A percentile compares a stretch with the other conserved stretches of the same genome.
These are phyloP conservation scores for Abelmoschus esculentus DNA, from an alignment of 345 rosid species.

Conservation along the genomic window DNA sequence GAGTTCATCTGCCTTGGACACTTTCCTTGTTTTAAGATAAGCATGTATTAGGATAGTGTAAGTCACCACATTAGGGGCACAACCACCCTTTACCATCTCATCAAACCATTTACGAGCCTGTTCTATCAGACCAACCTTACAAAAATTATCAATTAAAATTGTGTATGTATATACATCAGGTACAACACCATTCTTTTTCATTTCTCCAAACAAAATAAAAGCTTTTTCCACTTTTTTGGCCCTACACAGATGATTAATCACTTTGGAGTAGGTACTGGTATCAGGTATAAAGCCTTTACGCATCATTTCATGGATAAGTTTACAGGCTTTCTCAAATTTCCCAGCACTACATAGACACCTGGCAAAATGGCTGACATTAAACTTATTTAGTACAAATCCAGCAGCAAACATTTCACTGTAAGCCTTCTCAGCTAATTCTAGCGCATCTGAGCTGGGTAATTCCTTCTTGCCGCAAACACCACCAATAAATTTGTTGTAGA, in stretches of 20 bases:
- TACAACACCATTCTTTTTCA: slow-evolving; percentile 56
- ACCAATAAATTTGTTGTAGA: slow-evolving; percentile 86
- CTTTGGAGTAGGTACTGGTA: slow-evolving; percentile 68
- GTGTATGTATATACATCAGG: slow-evolving; percentile 91
- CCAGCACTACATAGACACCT: slow-evolving; percentile 72
- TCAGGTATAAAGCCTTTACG: slow-evolving; percentile 86
- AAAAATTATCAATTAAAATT: slow-evolving; percentile 70
- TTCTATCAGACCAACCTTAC: slow-evolving; percentile 79
- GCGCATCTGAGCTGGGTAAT: slow-evolving; percentile 39
- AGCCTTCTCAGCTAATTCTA: slow-evolving; percentile 72
- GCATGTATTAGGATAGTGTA: slow-evolving; percentile 91
- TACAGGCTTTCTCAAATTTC: slow-evolving; percentile 73
- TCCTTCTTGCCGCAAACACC: slow-evolving; percentile 65
- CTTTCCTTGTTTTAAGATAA: slow-evolving; percentile 68
- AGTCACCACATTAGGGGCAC: slow-evolving; percentile 82
- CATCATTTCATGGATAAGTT: slow-evolving; percentile 70
- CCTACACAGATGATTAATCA: slow-evolving; percentile 60
- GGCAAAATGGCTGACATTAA: slow-evolving; percentile 64
- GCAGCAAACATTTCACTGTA: slow-evolving; percentile 76
- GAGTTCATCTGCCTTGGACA: slow-evolving; percentile 59
- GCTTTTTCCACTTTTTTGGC: slow-evolving; percentile 73
- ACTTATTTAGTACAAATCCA: slow-evolving; percentile 68
- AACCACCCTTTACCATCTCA: slow-evolving; percentile 71
- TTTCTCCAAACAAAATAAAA: slow-evolving; percentile 71
- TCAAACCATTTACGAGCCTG: slow-evolving; percentile 78